Conservation (phyloP, 495 filamentous ascomycete species). For the Aspergillus conjunctus region DNA sequence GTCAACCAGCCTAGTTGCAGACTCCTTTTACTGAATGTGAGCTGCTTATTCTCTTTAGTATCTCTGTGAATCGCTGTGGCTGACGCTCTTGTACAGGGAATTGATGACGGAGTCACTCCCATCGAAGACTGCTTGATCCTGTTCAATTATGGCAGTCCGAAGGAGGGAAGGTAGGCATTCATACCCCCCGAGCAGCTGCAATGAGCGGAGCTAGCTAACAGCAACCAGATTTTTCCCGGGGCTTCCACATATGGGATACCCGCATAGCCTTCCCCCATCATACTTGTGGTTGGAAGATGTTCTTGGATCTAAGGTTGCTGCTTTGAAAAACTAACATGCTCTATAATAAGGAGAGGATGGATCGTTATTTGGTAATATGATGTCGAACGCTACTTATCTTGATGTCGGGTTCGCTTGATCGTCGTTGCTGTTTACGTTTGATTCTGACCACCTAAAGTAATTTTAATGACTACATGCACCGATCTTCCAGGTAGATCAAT, state of each 20-base stretch:
- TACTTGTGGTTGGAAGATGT: constrained; percentile 45
- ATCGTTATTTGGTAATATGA: no score
- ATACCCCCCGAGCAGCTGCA: no score
- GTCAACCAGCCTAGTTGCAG: constrained; percentile 62
- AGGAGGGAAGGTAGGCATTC: constrained; percentile 60
- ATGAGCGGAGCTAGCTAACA: neutral
- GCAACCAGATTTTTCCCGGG: constrained; percentile 50
- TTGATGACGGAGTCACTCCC: constrained; percentile 71
- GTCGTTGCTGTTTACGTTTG: no score
- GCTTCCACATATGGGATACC: constrained; percentile 68
- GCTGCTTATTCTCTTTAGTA: constrained; percentile 15
- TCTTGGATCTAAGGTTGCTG: constrained; percentile 19
- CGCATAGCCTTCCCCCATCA: constrained; percentile 40
- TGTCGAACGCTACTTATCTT: no score
- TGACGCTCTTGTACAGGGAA: constrained; percentile 50
- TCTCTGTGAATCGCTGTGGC: neutral
- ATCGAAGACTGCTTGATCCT: constrained; percentile 73
- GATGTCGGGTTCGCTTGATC: no score
- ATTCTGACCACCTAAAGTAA: no score
- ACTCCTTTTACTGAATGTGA: constrained; percentile 68
- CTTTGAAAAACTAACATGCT: constrained; percentile 3
- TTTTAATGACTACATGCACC: no score
- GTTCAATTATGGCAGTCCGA: constrained; percentile 70
- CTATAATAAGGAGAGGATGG: no score
- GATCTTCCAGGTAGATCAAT: no score